A percentile compares a stretch with the other conserved stretches of the same genome.
Conservation (phyloP, 2,329 filamentous ascomycete genomes). For the Pseudogymnoascus verrucosus region DNA sequence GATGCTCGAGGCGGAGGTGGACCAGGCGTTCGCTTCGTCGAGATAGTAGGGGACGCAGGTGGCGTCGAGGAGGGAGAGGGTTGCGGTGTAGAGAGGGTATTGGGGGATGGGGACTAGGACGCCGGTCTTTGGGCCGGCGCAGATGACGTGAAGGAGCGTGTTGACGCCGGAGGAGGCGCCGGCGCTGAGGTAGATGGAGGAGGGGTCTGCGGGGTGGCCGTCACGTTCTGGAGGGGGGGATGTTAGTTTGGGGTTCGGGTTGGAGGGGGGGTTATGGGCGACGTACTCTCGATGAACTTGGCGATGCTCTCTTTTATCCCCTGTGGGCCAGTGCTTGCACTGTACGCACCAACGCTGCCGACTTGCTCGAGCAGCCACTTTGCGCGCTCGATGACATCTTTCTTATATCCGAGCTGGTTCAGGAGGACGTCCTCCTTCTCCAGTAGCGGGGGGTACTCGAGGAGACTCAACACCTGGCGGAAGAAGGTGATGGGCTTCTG, state of each 20-base stretch:
- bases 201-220: conserved; percentile 72
- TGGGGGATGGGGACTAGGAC: conserved; percentile 94
- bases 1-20: conserved; percentile 76
- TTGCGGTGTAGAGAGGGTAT: conserved; percentile 95
- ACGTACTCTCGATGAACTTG: conserved; percentile 78
- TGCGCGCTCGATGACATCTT: conserved; percentile 80
- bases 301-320: conserved; percentile 85
- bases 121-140: conserved; percentile 66
- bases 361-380: conserved; percentile 72
- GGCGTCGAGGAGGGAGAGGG: conserved; percentile 76
- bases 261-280: not conserved
- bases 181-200: conserved; percentile 81
- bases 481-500: conserved; percentile 99
- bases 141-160: conserved; percentile 85
- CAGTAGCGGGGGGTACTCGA: conserved; percentile 83
- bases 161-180: conserved; percentile 93
- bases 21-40: conserved; percentile 79
- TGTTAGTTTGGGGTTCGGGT: not conserved
- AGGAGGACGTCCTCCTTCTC: conserved; percentile 74
- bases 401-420: conserved; percentile 73
- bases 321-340: conserved; percentile 81
- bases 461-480: conserved; percentile 84
- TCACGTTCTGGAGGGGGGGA: conserved; percentile 59
- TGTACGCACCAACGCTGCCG: conserved; percentile 92
- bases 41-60: conserved; percentile 88